These are phyloP conservation scores for Tetrapisispora iriomotensis DNA, from an alignment of 805 yeast species.

Conservation along the genomic window DNA sequence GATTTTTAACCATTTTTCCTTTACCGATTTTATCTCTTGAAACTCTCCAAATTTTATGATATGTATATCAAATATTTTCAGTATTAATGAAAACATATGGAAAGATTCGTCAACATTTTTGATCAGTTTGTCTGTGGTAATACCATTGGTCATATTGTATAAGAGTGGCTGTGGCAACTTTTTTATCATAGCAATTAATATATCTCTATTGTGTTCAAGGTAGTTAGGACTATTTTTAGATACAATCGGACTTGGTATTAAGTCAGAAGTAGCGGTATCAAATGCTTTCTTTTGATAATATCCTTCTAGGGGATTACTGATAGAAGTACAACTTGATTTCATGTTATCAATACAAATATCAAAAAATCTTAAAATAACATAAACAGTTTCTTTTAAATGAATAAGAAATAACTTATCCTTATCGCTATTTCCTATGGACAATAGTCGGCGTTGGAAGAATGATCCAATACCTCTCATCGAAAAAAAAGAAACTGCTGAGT, in stretches of 20 bases:
- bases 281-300: slow-evolving; percentile 12
- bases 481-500: slow-evolving; percentile 20
- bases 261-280: background rate
- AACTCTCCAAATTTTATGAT: slow-evolving; percentile 12
- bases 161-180: slow-evolving; percentile 20
- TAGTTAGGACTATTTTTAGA: background rate
- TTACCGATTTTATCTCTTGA: slow-evolving; percentile 5
- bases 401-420: background rate
- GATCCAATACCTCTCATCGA: slow-evolving; percentile 26
- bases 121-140: slow-evolving; percentile 9
- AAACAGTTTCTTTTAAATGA: slow-evolving; percentile 24
- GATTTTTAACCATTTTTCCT: background rate
- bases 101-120: slow-evolving; percentile 13
- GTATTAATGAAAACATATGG: slow-evolving; percentile 16
- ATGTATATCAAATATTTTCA: slow-evolving; percentile 15
- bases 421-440: background rate
- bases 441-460: slow-evolving; percentile 10
- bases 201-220: slow-evolving; percentile 6
- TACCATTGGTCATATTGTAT: slow-evolving; percentile 10
- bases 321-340: slow-evolving; percentile 13
- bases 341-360: slow-evolving; percentile 21
- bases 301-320: slow-evolving; percentile 21
- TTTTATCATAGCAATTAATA: slow-evolving; percentile 12
- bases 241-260: slow-evolving; percentile 12
- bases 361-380: slow-evolving; percentile 22